A percentile compares a stretch with the other conserved stretches of the same genome.
phyloP scores from a whole-genome alignment of 768 basidiomycete species.

The Suillus variegatus region DNA sequence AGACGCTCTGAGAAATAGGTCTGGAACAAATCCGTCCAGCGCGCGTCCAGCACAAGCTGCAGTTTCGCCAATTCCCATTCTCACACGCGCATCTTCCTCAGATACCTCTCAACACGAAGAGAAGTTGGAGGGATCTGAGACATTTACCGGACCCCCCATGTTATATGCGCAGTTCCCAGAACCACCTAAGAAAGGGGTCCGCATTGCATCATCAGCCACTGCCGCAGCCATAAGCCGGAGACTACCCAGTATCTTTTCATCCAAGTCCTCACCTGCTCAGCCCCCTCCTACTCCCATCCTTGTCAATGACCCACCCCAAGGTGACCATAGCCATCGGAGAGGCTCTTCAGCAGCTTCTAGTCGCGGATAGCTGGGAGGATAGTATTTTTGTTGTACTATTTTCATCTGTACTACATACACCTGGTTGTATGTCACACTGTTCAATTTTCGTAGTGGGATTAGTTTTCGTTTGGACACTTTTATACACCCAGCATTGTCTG shows the following conservation, averaged over 20 bases:
- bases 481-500: conserved; percentile 15
- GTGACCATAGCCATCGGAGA: conserved; percentile 39
- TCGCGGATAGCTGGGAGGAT: conserved; percentile 23
- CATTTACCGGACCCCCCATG: conserved; percentile 63
- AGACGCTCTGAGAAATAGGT: conserved; percentile 51
- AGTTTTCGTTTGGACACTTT: conserved; percentile 22
- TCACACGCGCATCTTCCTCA: conserved; percentile 57
- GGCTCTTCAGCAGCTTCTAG: conserved; percentile 44
- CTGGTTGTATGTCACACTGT: conserved; percentile 12
- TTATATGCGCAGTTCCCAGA: conserved; percentile 75
- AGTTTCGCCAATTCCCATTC: conserved; percentile 42
- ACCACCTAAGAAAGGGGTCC: conserved; percentile 56
- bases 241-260: conserved; percentile 68
- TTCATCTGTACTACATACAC: conserved; percentile 13
- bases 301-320: conserved; percentile 16
- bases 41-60: conserved; percentile 43
- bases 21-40: conserved; percentile 66
- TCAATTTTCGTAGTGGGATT: conserved; percentile 27
- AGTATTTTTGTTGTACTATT: neutral
- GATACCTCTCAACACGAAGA: conserved; percentile 45
- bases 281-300: conserved; percentile 35
- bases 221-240: conserved; percentile 55
- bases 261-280: conserved; percentile 42
- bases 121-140: conserved; percentile 48
- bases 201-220: conserved; percentile 41